Evolutionary conservation across 2,329 filamentous ascomycete genomes (phyloP), one percentile per base, ranked within the genome.

Genomic region (Calonectria pteridis): DNA sequence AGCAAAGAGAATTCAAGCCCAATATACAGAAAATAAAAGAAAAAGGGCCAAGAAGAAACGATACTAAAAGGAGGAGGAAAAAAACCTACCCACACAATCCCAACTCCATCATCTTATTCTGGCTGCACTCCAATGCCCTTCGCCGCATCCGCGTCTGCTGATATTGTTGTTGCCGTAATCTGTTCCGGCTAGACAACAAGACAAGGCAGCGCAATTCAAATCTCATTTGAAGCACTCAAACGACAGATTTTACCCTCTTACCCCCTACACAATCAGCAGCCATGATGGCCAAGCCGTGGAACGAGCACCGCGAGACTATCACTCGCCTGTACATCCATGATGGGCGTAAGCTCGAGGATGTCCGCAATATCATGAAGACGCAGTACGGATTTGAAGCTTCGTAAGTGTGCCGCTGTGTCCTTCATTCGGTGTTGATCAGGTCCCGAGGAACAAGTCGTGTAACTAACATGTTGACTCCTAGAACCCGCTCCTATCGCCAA

Each of bases 401-500:
- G 84, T 85, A 75, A 80, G 85, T 82, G 51, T 67, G 14, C 40
- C 43, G 43, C 63, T 51, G 46, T 46, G 59, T 29, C 46, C 11
- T 6, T 53, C 2, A 43, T 33, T 31, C 18, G 10, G 10, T 33
- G 35, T 29, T 35, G 9, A 26, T n/a, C 5, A 40, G 9, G 20
- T 33, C 29, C 51, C 18, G 28, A 63, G 9, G n/a, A 28, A 63
- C 20, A 43, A 20, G 26, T 20, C 18, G 59, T 49, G 40, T 49
- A 62, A 43, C 59, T 64, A 13, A 64, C 18, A 73, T 77, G 40
- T 40, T 11, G 3, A 13, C 29, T 6, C 29, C 43, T 33, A 83
- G 82, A 20, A 84, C 82, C n/a, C 86, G 88, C 66, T 87, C 88
- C 3, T 90, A 89, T 76, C 83, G 87, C 26, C 86, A 87, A n/a